These are phyloP conservation scores for Trametes elegans DNA, from an alignment of 768 basidiomycete species.

Conservation along the genomic window DNA sequence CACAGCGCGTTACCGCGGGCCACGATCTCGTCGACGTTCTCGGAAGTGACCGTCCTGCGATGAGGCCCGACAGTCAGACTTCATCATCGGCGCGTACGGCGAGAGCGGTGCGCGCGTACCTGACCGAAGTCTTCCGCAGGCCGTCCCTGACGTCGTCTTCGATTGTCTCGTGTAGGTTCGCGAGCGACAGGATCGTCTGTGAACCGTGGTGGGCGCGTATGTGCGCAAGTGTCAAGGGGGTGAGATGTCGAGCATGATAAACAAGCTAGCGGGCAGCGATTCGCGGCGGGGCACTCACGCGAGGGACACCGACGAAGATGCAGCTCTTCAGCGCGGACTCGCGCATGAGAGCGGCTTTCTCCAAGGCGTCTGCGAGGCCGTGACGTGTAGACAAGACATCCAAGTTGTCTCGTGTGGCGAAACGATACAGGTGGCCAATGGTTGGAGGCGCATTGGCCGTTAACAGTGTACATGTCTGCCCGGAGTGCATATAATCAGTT, in stretches of 20 bases:
- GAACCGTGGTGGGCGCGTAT: neutral
- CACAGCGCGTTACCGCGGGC: conserved; percentile 72
- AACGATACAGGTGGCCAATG: conserved; percentile 78
- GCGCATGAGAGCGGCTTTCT: conserved; percentile 81
- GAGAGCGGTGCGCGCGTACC: conserved; percentile 44
- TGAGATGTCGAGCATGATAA: neutral
- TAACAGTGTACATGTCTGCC: conserved; percentile 78
- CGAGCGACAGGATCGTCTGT: conserved; percentile 81
- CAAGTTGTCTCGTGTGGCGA: conserved; percentile 54
- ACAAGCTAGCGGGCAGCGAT: neutral
- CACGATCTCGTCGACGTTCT: conserved; percentile 67
- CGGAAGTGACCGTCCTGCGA: conserved; percentile 54
- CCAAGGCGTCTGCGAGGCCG: conserved; percentile 53
- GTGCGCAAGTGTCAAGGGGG: neutral
- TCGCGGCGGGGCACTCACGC: conserved; percentile 42
- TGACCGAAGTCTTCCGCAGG: conserved; percentile 62
- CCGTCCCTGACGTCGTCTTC: conserved; percentile 78
- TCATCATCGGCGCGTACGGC: neutral
- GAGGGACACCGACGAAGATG: conserved; percentile 85
- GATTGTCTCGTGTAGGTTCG: conserved; percentile 70
- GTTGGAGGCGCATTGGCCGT: conserved; percentile 80
- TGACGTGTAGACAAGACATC: conserved; percentile 40
- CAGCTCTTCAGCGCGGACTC: conserved; percentile 88
- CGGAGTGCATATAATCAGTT: neutral
- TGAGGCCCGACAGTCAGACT: neutral